phyloP scores from a whole-genome alignment of 2,329 filamentous ascomycete species.

The Diaporthe humulicola region DNA sequence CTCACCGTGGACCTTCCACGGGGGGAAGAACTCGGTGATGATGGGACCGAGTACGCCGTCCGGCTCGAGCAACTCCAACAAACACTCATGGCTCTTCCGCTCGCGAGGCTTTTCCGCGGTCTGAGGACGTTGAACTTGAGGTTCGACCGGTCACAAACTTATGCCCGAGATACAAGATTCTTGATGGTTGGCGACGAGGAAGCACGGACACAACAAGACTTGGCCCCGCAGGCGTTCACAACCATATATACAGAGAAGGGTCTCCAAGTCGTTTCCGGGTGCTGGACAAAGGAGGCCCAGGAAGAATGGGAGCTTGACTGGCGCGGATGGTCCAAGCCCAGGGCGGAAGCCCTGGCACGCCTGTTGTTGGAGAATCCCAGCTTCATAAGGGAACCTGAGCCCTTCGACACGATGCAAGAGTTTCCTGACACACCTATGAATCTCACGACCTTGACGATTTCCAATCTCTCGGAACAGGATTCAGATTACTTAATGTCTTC shows the following conservation, averaged over 20 bases:
- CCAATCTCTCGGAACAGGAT: slow-evolving; percentile 26
- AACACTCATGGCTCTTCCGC: slow-evolving; percentile 15
- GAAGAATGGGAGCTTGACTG: not conserved
- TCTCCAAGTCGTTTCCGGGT: not conserved
- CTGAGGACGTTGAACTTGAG: slow-evolving; percentile 30
- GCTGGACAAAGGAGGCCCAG: slow-evolving; percentile 3
- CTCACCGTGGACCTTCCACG: not conserved
- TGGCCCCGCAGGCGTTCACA: too few relatives aligned
- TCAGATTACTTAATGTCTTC: slow-evolving; percentile 1
- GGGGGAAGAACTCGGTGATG: not conserved
- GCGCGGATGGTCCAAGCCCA: not conserved
- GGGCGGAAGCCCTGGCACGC: not conserved
- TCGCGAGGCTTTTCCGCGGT: slow-evolving; percentile 3
- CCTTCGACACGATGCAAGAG: not conserved
- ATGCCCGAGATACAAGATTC: too few relatives aligned
- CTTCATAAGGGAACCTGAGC: not conserved
- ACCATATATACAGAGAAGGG: not conserved
- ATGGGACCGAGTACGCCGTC: not conserved
- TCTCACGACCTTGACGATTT: slow-evolving; percentile 26
- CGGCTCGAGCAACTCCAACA: not conserved
- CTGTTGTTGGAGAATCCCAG: not conserved
- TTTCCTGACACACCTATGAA: not conserved
- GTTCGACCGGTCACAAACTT: not conserved
- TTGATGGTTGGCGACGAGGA: not conserved
- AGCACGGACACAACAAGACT: not conserved